These are phyloP conservation scores for Exophiala lecanii-corni DNA, from an alignment of 2,329 filamentous ascomycete genomes.

Conservation along the genomic window DNA sequence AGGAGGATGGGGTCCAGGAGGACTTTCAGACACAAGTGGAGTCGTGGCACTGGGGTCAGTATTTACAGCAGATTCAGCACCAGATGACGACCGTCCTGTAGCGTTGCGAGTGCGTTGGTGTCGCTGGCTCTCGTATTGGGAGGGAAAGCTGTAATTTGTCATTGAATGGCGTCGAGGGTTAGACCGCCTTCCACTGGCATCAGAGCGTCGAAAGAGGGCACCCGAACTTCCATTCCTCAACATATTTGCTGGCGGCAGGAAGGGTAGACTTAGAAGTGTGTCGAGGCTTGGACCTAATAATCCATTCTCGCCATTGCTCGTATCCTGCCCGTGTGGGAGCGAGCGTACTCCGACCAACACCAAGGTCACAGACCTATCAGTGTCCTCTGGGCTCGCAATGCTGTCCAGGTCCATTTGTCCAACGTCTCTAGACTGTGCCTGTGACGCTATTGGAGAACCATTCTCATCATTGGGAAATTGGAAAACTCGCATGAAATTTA, in stretches of 20 bases:
- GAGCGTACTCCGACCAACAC: constrained; percentile 67
- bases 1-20: constrained; percentile 56
- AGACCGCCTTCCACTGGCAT: constrained; percentile 47
- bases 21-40: constrained; percentile 49
- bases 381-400: constrained; percentile 38
- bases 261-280: constrained; percentile 43
- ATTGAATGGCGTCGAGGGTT: constrained; percentile 51
- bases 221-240: constrained; percentile 44
- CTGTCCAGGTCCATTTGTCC: constrained; percentile 40
- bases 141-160: constrained; percentile 47
- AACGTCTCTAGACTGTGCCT: constrained; percentile 27
- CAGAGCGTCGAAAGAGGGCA: constrained; percentile 49
- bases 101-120: constrained; percentile 41
- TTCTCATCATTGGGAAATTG: constrained; percentile 55
- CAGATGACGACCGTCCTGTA: constrained; percentile 12
- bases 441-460: constrained; percentile 26
- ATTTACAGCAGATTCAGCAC: constrained; percentile 8
- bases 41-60: constrained; percentile 9
- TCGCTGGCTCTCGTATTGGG: constrained; percentile 51
- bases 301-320: constrained; percentile 34
- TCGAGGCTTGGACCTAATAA: constrained; percentile 38
- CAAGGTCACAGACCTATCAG: constrained; percentile 61
- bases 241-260: constrained; percentile 40
- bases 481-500: constrained; percentile 67
- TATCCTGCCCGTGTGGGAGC: constrained; percentile 51